Conservation (phyloP, 176 grass and related monocot genomes). For the Ensete ventricosum region DNA sequence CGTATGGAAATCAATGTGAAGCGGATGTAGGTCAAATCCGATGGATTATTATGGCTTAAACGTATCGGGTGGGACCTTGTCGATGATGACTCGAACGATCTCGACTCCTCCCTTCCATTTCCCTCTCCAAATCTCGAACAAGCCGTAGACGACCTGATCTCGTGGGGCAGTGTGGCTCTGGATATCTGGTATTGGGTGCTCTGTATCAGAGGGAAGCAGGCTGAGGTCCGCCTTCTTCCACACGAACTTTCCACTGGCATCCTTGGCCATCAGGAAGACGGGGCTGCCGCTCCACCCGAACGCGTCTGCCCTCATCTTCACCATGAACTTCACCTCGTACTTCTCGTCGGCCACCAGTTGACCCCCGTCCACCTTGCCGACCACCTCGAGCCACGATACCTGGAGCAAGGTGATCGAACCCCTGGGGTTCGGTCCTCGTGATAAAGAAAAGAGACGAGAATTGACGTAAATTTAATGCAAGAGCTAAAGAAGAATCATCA, state of each 20-base stretch:
- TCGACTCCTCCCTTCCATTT: slow-evolving; percentile 26
- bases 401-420: neutral
- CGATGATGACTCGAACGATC: slow-evolving; percentile 5
- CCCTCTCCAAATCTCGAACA: slow-evolving; percentile 29
- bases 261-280: slow-evolving; percentile 19
- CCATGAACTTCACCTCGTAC: neutral
- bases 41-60: too few species aligned
- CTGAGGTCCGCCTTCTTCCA: neutral
- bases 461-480: too few species aligned
- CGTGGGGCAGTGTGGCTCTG: too few species aligned
- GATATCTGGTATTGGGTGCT: too few species aligned
- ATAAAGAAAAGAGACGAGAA: too few species aligned
- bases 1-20: too few species aligned
- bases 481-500: too few species aligned
- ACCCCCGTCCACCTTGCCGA: neutral
- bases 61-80: neutral
- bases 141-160: slow-evolving; percentile 1
- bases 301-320: slow-evolving; percentile 21
- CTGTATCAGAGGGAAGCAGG: neutral
- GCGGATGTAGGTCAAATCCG: too few species aligned
- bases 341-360: neutral
- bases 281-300: slow-evolving; percentile 23
- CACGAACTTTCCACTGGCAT: neutral
- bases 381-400: neutral
- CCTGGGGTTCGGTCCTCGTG: too few species aligned